Base-by-base conservation (phyloP, 768 basidiomycete genomes). In the Dendrothele bispora region DNA sequence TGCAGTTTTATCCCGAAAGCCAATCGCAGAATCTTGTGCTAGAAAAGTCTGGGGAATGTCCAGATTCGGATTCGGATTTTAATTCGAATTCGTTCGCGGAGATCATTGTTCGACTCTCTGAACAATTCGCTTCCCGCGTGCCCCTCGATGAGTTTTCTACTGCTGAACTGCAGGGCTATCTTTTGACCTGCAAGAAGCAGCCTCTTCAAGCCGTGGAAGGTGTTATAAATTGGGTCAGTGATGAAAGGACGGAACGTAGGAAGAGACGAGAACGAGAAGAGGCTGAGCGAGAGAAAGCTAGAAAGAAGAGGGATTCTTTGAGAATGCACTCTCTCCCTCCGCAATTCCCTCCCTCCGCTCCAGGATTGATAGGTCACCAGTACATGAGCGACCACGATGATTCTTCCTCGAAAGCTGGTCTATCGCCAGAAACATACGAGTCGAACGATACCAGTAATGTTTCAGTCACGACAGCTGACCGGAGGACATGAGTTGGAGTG, bases 131-230 rank as follows among this genome's bases (percentile, higher is more conserved):
- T 0, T 51, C 58, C 0, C 48, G 49, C 3, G 61, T 84, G 20
- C 80, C 83, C 0, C 61, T 69, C 10, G 54, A 72, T 38, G 70
- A 73, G 48, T 79, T 83, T 55, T 78, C 79, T 25, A 77, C 79
- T 1, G 82, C 84, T 0, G 79, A 83, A 46, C 66, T 86, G 2
- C 83, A 84, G 55, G 80, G 81, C 1, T 84, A 74, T 59, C 66
- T 84, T 11, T 65, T 85, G 6, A 55, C 59, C 8, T 68, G 68
- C 50, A 77, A 78, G 53, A 68, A 63, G 38, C 52, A 70, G 37
- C 73, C 77, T 0, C 55, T 51, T 35, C 53, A 58, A 3, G 75
- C 76, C 0, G 69, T 62, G 0, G 50, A 39, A 15, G 64, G 58
- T n/a, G 55, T 63, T 10, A 54, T 51, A 6, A 63, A 53, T n/a